phyloP scores from a whole-genome alignment of 2,329 filamentous ascomycete genomes.

The Zarea fungicola region DNA sequence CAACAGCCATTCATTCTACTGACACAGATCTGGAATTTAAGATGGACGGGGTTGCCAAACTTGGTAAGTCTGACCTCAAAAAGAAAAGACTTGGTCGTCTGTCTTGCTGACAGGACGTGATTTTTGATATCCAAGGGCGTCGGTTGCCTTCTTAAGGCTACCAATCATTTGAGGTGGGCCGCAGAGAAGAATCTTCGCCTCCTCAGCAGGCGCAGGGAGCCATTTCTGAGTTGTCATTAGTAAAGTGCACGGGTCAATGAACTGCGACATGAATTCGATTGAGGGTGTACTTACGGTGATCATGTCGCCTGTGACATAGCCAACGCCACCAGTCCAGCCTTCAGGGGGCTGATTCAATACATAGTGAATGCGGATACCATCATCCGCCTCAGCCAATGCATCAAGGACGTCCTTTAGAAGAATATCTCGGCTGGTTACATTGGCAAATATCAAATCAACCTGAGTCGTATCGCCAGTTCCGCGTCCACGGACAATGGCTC shows the following conservation, averaged over 20 bases:
- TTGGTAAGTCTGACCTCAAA: too few species aligned
- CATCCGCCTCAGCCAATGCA: slow-evolving; percentile 67
- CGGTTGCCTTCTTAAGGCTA: slow-evolving; percentile 93
- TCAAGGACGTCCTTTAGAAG: slow-evolving; percentile 91
- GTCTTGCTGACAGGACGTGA: slow-evolving; percentile 94
- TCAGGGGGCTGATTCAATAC: slow-evolving; percentile 94
- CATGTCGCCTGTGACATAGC: slow-evolving; percentile 94
- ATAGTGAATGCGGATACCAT: slow-evolving; percentile 82
- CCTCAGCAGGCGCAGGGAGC: slow-evolving; percentile 74
- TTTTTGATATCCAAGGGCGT: slow-evolving; percentile 85
- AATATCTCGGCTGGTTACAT: slow-evolving; percentile 90
- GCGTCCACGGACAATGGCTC: slow-evolving; percentile 80
- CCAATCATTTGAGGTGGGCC: slow-evolving; percentile 95
- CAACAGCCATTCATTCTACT: too few species aligned
- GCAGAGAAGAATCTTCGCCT: slow-evolving; percentile 92
- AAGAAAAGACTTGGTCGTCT: slow-evolving; percentile 96
- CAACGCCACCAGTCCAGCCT: slow-evolving; percentile 86
- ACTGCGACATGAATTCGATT: neutral
- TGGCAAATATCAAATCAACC: slow-evolving; percentile 94
- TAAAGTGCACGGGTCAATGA: slow-evolving; percentile 15
- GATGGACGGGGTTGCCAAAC: too few species aligned
- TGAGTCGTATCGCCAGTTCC: slow-evolving; percentile 76
- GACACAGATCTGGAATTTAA: too few species aligned
- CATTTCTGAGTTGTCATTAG: too few species aligned
- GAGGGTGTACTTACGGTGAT: slow-evolving; percentile 60